These are phyloP conservation scores for Suillus weaverae DNA, from an alignment of 768 basidiomycete genomes.

Conservation along the genomic window DNA sequence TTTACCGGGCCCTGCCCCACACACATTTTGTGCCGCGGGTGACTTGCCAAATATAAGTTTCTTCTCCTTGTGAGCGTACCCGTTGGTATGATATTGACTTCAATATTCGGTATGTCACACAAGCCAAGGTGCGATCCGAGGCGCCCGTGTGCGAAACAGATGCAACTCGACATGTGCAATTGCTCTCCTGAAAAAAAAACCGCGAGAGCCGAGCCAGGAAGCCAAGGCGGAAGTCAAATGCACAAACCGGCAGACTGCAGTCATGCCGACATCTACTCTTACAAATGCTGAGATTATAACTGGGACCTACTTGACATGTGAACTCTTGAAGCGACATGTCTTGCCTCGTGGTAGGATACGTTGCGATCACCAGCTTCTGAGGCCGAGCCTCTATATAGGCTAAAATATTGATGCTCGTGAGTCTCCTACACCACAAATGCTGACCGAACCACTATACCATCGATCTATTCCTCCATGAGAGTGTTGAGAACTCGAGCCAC, in stretches of 20 bases:
- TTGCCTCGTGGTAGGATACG: not conserved
- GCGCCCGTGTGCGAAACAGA: not conserved
- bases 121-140: not conserved
- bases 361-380: not conserved
- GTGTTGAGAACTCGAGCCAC: slow-evolving; percentile 61
- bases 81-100: not conserved
- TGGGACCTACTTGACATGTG: not conserved
- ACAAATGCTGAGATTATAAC: not conserved
- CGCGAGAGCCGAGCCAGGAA: not conserved
- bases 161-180: not conserved
- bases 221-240: not conserved
- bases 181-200: not conserved
- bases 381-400: not conserved
- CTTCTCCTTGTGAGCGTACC: not conserved
- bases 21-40: no score
- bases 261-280: not conserved
- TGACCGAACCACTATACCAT: not conserved
- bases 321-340: not conserved
- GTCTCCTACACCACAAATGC: not conserved
- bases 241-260: not conserved
- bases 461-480: slow-evolving; percentile 42
- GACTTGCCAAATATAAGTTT: not conserved
- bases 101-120: not conserved
- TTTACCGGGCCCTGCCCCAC: no score
- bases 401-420: not conserved